Percentiles rank a stretch among this genome's conserved stretches.
Evolutionary conservation across 2,329 filamentous ascomycete species (phyloP).

Genomic region (Aspergillus versicolor): DNA sequence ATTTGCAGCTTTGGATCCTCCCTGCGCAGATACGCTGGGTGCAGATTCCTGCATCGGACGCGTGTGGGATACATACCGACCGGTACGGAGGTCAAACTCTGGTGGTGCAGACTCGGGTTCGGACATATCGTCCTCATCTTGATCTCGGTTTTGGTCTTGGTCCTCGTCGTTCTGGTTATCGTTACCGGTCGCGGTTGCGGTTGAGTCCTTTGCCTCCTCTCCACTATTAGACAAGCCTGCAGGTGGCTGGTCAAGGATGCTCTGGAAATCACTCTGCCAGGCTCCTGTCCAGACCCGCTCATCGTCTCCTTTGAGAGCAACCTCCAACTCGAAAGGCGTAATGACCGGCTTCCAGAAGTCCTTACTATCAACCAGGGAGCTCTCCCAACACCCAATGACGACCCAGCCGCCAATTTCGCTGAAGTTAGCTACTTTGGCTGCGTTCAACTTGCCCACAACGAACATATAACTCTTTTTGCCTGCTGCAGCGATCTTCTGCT

Average conservation of each 20-base stretch:
- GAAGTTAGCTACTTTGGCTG: constrained; percentile 95
- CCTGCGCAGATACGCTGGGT: constrained; percentile 26
- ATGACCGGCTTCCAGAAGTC: constrained; percentile 87
- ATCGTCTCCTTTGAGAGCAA: constrained; percentile 73
- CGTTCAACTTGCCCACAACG: constrained; percentile 93
- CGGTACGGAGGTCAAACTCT: constrained; percentile 89
- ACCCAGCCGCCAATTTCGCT: constrained; percentile 95
- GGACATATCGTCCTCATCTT: constrained; percentile 62
- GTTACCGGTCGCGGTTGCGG: constrained; percentile 14
- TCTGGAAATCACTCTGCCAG: constrained; percentile 86
- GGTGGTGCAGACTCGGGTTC: constrained; percentile 70
- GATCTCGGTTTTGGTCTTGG: constrained; percentile 38
- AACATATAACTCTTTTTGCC: constrained; percentile 97
- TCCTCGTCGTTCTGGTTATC: no score
- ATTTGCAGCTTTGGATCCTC: constrained; percentile 16
- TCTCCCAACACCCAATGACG: constrained; percentile 97
- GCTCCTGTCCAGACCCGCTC: constrained; percentile 80
- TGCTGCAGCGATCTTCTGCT: constrained; percentile 68
- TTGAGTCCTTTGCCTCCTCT: constrained; percentile 26
- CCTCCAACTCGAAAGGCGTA: constrained; percentile 87
- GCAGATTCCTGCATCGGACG: constrained; percentile 44
- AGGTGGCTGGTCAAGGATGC: constrained; percentile 51
- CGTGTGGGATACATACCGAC: constrained; percentile 76
- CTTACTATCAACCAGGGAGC: constrained; percentile 82
- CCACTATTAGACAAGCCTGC: constrained; percentile 16